Percentiles rank a stretch among this genome's conserved stretches.
phyloP scores from a whole-genome alignment of 352 stramenopile genomes.

The Pilasporangium apinafurcum region DNA sequence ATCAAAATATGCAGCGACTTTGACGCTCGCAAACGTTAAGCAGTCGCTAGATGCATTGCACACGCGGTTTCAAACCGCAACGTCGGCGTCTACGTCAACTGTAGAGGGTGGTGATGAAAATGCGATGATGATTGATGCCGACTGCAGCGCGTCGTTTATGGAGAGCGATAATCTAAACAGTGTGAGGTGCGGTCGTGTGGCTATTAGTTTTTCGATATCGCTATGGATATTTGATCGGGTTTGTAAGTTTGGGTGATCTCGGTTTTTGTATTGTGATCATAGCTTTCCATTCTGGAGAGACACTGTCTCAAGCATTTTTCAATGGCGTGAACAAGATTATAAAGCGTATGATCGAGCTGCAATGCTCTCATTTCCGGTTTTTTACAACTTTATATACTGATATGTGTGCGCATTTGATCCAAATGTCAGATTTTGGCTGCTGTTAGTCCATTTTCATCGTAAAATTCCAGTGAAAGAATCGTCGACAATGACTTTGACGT shows the following conservation, averaged over 20 bases:
- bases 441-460: constrained; percentile 72
- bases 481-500: constrained; percentile 4
- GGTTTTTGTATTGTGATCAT: background rate
- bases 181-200: constrained; percentile 12
- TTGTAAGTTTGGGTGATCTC: background rate
- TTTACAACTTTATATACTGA: background rate
- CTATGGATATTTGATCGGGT: too few relatives aligned
- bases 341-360: constrained; percentile 21
- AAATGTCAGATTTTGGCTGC: constrained; percentile 66
- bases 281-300: constrained; percentile 62
- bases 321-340: constrained; percentile 80
- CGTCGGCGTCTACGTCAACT: constrained; percentile 1
- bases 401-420: background rate
- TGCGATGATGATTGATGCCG: constrained; percentile 29
- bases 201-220: background rate
- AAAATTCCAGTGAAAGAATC: constrained; percentile 43
- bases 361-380: background rate
- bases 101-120: constrained; percentile 21
- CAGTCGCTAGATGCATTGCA: constrained; percentile 56
- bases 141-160: constrained; percentile 15
- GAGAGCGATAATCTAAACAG: constrained; percentile 59
- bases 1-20: constrained; percentile 54
- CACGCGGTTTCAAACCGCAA: constrained; percentile 20
- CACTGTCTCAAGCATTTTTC: constrained; percentile 49
- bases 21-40: constrained; percentile 60